Conservation (phyloP, 2,329 filamentous ascomycete genomes). For the Lithohypha guttulata region DNA sequence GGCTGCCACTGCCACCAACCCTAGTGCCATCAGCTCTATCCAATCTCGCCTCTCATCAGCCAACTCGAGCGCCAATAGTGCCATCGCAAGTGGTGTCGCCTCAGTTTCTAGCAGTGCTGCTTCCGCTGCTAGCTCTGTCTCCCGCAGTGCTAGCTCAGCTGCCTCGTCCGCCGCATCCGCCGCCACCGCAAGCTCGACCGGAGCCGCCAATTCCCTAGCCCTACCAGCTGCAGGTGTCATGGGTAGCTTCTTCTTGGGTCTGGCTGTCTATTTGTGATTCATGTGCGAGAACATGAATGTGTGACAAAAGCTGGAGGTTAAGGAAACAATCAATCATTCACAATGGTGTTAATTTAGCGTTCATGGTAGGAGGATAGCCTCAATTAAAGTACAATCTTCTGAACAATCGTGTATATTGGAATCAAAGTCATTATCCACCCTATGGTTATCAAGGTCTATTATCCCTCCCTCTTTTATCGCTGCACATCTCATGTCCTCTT, state of each 20-base stretch:
- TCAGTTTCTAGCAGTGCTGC: background rate
- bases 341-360: no score
- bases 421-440: no score
- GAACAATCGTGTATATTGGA: no score
- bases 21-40: background rate
- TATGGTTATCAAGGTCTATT: no score
- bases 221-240: constrained; percentile 7
- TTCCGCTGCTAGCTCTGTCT: background rate
- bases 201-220: background rate
- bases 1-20: background rate
- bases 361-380: no score
- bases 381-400: no score
- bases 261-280: constrained; percentile 8
- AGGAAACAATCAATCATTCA: no score
- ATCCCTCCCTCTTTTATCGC: no score
- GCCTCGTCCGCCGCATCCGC: background rate
- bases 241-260: constrained; percentile 7
- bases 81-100: background rate
- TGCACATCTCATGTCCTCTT: no score
- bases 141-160: background rate
- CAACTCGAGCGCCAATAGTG: no score
- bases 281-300: no score
- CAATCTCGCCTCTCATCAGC: no score
- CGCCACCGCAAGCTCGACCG: background rate
- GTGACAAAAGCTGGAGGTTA: background rate